Percentiles rank a stretch among this genome's conserved stretches.
Conservation (phyloP, 306 rosid species). For the Medicago arabica region DNA sequence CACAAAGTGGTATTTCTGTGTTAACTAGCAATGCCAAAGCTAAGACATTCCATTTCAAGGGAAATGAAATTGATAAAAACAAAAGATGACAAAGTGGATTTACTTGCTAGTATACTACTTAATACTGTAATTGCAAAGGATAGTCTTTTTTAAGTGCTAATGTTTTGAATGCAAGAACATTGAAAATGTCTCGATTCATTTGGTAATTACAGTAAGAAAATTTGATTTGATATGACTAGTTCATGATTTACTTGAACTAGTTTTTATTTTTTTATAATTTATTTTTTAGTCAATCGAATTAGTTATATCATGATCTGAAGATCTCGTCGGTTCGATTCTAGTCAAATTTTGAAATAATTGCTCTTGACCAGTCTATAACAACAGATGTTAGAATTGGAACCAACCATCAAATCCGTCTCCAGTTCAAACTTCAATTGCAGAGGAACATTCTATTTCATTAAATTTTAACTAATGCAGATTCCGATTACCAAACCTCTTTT, state of each 20-base stretch:
- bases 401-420: too few relatives aligned
- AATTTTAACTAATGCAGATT: not conserved
- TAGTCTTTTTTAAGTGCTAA: constrained; percentile 53
- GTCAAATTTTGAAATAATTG: too few relatives aligned
- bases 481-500: not conserved
- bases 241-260: too few relatives aligned
- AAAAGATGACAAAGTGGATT: constrained; percentile 44
- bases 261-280: too few relatives aligned
- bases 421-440: not conserved
- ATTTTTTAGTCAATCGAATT: too few relatives aligned
- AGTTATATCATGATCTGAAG: too few relatives aligned
- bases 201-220: not conserved
- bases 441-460: not conserved
- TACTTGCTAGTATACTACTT: constrained; percentile 61
- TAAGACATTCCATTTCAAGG: constrained; percentile 30
- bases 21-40: constrained; percentile 33
- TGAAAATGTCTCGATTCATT: not conserved
- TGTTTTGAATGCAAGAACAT: constrained; percentile 8
- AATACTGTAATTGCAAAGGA: constrained; percentile 48
- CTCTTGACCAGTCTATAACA: too few relatives aligned
- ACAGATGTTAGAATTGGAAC: too few relatives aligned
- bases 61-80: constrained; percentile 51
- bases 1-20: constrained; percentile 31
- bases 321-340: too few relatives aligned
- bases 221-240: not conserved